phyloP scores from a whole-genome alignment of 352 stramenopile species.

The Globisporangium middletonii region DNA sequence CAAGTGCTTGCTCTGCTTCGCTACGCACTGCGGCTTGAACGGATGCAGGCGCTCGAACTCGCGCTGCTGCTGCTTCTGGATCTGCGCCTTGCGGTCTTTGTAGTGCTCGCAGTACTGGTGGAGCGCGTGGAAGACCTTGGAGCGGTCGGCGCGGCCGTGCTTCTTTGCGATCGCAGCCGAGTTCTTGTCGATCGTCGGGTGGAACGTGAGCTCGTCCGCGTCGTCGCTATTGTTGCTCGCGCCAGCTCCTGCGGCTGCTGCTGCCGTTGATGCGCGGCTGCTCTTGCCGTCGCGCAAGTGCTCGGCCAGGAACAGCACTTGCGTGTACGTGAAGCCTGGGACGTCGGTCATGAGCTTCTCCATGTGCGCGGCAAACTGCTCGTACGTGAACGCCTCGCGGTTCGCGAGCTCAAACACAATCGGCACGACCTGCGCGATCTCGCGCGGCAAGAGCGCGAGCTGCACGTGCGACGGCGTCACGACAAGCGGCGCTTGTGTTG shows the following conservation, averaged over 20 bases:
- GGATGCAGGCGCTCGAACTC: slow-evolving; percentile 55
- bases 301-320: slow-evolving; percentile 64
- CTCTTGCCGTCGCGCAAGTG: slow-evolving; percentile 37
- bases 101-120: slow-evolving; percentile 78
- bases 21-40: slow-evolving; percentile 53
- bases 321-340: slow-evolving; percentile 59
- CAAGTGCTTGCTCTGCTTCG: slow-evolving; percentile 32
- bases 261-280: slow-evolving; percentile 13
- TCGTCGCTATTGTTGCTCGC: slow-evolving; percentile 20
- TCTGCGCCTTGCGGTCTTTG: slow-evolving; percentile 43
- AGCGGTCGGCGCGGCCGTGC: slow-evolving; percentile 42
- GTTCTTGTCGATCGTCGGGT: slow-evolving; percentile 63
- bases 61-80: slow-evolving; percentile 42
- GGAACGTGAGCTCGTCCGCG: slow-evolving; percentile 58
- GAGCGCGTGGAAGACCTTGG: slow-evolving; percentile 62
- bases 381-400: slow-evolving; percentile 32
- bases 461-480: slow-evolving; percentile 34
- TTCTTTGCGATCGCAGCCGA: slow-evolving; percentile 55
- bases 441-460: slow-evolving; percentile 34
- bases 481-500: not conserved
- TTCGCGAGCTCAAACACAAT: slow-evolving; percentile 66
- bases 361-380: slow-evolving; percentile 43
- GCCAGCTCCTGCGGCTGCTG: not conserved
- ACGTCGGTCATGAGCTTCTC: slow-evolving; percentile 60
- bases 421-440: slow-evolving; percentile 46